Percentiles rank a stretch among this genome's conserved stretches.
These are phyloP conservation scores for Mucor sp. DNA, from an alignment of 371 early-diverging fungal species.

Conservation along the genomic window DNA sequence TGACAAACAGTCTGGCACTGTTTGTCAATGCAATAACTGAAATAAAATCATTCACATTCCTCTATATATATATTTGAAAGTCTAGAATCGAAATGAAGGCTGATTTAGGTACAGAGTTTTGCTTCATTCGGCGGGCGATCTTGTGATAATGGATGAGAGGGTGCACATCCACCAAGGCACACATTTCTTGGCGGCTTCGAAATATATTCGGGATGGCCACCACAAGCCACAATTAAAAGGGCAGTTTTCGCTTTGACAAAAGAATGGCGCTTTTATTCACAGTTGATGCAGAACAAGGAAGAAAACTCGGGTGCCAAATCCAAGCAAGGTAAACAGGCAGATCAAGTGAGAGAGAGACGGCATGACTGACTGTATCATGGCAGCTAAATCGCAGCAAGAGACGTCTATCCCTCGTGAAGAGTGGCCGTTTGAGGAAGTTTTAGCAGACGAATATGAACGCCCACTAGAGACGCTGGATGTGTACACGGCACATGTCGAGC, in stretches of 20 bases:
- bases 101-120: no score
- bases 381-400: neutral
- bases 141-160: neutral
- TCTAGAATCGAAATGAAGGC: no score
- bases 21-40: neutral
- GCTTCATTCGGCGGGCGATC: neutral
- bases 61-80: neutral
- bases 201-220: neutral
- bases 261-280: neutral
- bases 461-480: conserved; percentile 38
- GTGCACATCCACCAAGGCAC: neutral
- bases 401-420: conserved; percentile 25
- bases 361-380: neutral
- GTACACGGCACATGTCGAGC: conserved; percentile 45
- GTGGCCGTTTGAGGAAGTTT: conserved; percentile 49
- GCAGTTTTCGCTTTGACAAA: neutral
- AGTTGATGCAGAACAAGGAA: neutral
- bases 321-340: neutral
- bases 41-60: neutral
- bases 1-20: neutral
- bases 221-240: neutral
- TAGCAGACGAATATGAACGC: conserved; percentile 43
- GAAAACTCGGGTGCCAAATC: neutral
- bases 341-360: neutral
- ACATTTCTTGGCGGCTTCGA: neutral